Evolutionary conservation across 257 asterid species (phyloP), one percentile per base, ranked within the genome.

Genomic region (Apocynum venetum): DNA sequence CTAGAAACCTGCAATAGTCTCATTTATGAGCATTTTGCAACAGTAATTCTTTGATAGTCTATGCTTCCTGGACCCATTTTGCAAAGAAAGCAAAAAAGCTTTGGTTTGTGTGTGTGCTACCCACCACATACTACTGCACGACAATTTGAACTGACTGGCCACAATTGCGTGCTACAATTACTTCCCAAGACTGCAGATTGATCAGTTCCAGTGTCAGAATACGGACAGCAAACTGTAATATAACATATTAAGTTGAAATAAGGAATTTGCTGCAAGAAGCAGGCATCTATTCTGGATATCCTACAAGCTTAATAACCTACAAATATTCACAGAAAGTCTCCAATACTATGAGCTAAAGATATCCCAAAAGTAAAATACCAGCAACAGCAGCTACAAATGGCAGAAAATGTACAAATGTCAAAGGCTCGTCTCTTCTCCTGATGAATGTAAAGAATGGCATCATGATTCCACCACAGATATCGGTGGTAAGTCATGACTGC

Each of bases 241-340:
- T 60, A 60, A 10, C 40, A 25, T 25, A 6, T 7, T 8, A 60
- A n/a, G 14, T 3, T 9, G 40, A 60, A 10, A n/a, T n/a, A 7
- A n/a, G 40, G 8, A 61, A 61, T 25, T 8, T 25, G 67, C 51
- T 73, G 20, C 44, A 20, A 38, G 15, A 56, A 57, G 60, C 46
- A 76, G 38, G 17, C 12, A 4, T 20, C 53, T 53, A 76, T 51
- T 4, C 66, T 41, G 55, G 63, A 71, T 47, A 57, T 51, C 71
- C 19, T 70, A 12, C 44, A n/a, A 46, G 60, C 64, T 46, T 46
- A 67, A 77, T 70, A 59, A 77, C 64, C 80, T 47, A 77, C 75
- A 69, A 79, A 72, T 82, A 87, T 89, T 82, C 90, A 87, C 89
- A 87, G 55, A 55, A 77, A 78, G 74, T 85, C 79, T 74, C 75